Conservation (phyloP, 2,329 filamentous ascomycete genomes). For the Claviceps fusiformis region DNA sequence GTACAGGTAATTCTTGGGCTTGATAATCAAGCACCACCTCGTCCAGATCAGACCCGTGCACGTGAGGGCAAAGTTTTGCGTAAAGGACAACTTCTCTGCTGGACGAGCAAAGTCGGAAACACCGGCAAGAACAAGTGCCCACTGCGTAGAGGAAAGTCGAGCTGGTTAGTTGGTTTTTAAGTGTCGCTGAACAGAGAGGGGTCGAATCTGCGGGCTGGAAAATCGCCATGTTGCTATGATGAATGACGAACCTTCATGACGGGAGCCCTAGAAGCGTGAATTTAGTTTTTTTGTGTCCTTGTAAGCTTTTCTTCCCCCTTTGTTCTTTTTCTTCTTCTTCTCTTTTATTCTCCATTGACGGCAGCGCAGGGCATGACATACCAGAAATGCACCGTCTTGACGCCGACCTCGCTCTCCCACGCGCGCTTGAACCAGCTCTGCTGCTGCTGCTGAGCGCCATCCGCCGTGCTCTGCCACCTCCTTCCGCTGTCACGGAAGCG, state of each 20-base stretch:
- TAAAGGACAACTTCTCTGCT: constrained; percentile 81
- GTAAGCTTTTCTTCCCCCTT: background rate
- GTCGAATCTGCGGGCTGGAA: background rate
- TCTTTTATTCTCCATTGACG: background rate
- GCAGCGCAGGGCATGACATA: constrained; percentile 21
- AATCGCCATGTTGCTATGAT: background rate
- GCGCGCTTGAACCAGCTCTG: constrained; percentile 58
- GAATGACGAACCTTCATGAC: constrained; percentile 57
- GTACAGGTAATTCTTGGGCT: constrained; percentile 79
- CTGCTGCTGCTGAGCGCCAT: constrained; percentile 28
- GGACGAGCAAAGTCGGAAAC: constrained; percentile 85
- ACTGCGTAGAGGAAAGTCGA: constrained; percentile 35
- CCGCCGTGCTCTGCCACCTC: constrained; percentile 59
- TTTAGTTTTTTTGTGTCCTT: background rate
- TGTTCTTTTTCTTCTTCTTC: background rate
- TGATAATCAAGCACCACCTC: constrained; percentile 96
- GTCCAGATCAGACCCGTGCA: constrained; percentile 95
- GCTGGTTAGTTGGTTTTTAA: constrained; percentile 5
- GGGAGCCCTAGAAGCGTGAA: constrained; percentile 52
- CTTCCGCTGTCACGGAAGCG: constrained; percentile 30
- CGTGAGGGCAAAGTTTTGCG: constrained; percentile 82
- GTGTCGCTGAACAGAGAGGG: background rate
- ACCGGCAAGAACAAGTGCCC: constrained; percentile 84
- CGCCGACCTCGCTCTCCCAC: constrained; percentile 67
- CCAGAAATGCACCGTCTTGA: constrained; percentile 99